Evolutionary conservation across 768 basidiomycete species (phyloP).

Genomic region (Calocybe indica): DNA sequence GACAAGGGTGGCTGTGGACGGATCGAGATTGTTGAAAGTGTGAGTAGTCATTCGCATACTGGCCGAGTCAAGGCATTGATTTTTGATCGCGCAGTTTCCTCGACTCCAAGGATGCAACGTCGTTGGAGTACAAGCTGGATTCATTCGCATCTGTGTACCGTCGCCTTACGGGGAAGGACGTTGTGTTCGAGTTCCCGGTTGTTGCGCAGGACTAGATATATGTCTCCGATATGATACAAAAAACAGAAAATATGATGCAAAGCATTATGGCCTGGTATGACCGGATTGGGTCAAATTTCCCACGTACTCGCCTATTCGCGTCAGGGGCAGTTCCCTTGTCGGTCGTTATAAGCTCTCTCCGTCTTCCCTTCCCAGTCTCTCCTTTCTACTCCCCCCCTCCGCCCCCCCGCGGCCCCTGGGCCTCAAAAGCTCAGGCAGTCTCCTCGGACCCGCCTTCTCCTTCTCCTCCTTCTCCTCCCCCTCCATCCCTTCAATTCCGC

Average conservation of each 20-base stretch:
- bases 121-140: conserved; percentile 99
- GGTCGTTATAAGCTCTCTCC: conserved; percentile 22
- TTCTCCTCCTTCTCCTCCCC: conserved; percentile 12
- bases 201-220: conserved; percentile 47
- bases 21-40: conserved; percentile 96
- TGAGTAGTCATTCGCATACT: conserved; percentile 41
- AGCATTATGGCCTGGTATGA: conserved; percentile 5
- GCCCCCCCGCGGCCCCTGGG: conserved; percentile 43
- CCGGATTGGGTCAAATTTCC: conserved; percentile 9
- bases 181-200: conserved; percentile 88
- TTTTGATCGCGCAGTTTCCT: conserved; percentile 63
- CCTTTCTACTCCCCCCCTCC: conserved; percentile 21
- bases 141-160: conserved; percentile 98
- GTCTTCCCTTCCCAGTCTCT: conserved; percentile 23
- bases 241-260: conserved; percentile 8
- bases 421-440: conserved; percentile 15
- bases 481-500: conserved; percentile 12
- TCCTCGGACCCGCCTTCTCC: conserved; percentile 11
- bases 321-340: conserved; percentile 18
- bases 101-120: conserved; percentile 96
- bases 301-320: conserved; percentile 27
- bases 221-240: conserved; percentile 14
- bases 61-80: conserved; percentile 5
- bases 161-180: conserved; percentile 93
- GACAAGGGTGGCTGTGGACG: conserved; percentile 89